Base-by-base conservation (phyloP, 495 filamentous ascomycete genomes). In the Penicillium tannophilum region DNA sequence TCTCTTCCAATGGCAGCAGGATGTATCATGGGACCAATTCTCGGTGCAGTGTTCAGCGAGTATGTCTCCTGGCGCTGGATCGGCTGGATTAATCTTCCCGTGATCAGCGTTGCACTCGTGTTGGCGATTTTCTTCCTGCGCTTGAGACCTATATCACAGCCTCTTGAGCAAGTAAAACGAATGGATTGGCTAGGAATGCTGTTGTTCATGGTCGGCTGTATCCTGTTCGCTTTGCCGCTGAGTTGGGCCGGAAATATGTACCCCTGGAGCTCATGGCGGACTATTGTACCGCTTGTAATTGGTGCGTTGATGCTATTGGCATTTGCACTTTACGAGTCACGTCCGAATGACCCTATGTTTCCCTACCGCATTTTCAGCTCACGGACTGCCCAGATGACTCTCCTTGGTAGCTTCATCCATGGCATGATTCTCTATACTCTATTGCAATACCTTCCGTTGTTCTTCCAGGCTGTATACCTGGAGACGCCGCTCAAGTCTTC, bases 71-170 rank as follows among this genome's bases (percentile, higher is more conserved):
- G 82, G 83, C 52, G 82, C 33, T 86, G 84, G 86, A 82, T 85
- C 54, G 89, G 89, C 65, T 90, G 85, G 69, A 82, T 90, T 64
- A 90, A 89, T 64, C 70, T 89, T 16, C 67, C 78, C 17, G 72
- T 88, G n/a, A 77, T 77, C 39, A 85, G 65, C 6, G 55, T 78
- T 19, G 69, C 75, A 0, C 75, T 81, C 0, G 66, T 80, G 30
- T 81, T 82, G 47, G 12, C 86, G 30, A 72, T 84, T 54, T 60
- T 82, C 57, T 75, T 85, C 42, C 74, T 83, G 12, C 59, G 71
- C 20, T 59, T 75, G 31, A 68, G 78, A 12, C 20, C 48, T 6
- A 23, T 62, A 4, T 50, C 61, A 7, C 61, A 62, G 9, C 48
- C 59, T 1, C n/a, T 78, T 0, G 33, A 65, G 19, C 77, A 79